phyloP scores from a whole-genome alignment of 2,329 filamentous ascomycete species.

The Chrysoporthe cubensis region DNA sequence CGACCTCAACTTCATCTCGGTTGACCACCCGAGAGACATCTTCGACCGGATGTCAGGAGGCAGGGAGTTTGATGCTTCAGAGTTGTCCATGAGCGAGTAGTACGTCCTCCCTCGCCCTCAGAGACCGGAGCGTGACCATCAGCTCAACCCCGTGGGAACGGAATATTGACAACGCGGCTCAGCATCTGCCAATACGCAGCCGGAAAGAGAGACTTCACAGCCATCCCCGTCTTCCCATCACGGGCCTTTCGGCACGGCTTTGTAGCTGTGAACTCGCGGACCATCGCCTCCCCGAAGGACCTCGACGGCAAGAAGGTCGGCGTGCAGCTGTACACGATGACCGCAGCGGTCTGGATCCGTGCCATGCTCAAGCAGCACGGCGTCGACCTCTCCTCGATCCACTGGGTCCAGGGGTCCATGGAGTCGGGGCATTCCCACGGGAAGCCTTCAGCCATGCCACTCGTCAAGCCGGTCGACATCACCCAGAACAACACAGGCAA shows the following conservation, averaged over 20 bases:
- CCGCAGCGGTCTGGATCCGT: slow-evolving; percentile 42
- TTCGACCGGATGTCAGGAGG: slow-evolving; percentile 39
- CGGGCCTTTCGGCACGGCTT: slow-evolving; percentile 39
- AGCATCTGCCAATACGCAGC: slow-evolving; percentile 34
- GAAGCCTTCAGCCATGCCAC: slow-evolving; percentile 34
- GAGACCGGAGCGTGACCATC: too few species aligned
- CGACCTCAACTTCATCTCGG: slow-evolving; percentile 37
- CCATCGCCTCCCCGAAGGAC: slow-evolving; percentile 37
- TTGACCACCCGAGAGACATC: slow-evolving; percentile 38
- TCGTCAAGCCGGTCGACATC: slow-evolving; percentile 34
- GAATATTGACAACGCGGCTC: background rate
- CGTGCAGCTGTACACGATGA: slow-evolving; percentile 44
- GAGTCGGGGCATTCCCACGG: slow-evolving; percentile 36
- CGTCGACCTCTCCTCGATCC: slow-evolving; percentile 37
- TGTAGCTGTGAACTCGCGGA: slow-evolving; percentile 38
- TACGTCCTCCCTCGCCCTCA: background rate
- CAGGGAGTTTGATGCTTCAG: slow-evolving; percentile 37
- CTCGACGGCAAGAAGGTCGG: slow-evolving; percentile 41
- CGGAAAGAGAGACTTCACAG: slow-evolving; percentile 35
- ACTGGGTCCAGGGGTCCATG: slow-evolving; percentile 41
- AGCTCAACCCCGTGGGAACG: too few species aligned
- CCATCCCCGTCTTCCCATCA: slow-evolving; percentile 39
- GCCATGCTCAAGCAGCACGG: slow-evolving; percentile 39
- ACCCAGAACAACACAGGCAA: slow-evolving; percentile 35
- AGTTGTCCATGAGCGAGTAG: slow-evolving; percentile 38